phyloP scores from a whole-genome alignment of 495 filamentous ascomycete genomes.

The Acidomyces sp. region DNA sequence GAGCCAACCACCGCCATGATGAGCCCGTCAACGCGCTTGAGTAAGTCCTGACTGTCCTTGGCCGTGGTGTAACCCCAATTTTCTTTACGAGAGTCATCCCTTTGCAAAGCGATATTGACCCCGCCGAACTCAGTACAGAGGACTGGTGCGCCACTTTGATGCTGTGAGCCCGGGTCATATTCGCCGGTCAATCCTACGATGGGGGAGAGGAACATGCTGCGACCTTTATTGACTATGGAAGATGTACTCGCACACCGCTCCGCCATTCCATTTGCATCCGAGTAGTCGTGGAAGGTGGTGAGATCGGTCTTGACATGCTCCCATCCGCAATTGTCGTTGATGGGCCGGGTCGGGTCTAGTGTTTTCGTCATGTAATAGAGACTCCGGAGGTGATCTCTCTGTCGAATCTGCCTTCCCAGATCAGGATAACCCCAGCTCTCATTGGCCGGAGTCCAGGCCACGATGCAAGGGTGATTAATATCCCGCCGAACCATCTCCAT shows the following conservation, averaged over 20 bases:
- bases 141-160: conserved; percentile 39
- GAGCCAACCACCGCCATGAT: conserved; percentile 20
- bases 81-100: conserved; percentile 3
- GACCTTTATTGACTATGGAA: conserved; percentile 36
- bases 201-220: conserved; percentile 37
- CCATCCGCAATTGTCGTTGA: conserved; percentile 56
- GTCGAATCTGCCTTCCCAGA: conserved; percentile 37
- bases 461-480: conserved; percentile 46
- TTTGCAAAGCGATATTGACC: conserved; percentile 40
- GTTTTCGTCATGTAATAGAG: conserved; percentile 47
- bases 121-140: conserved; percentile 48
- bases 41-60: conserved; percentile 18
- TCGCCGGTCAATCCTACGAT: conserved; percentile 21
- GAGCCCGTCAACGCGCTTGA: conserved; percentile 22
- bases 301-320: conserved; percentile 46
- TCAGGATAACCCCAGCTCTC: conserved; percentile 48
- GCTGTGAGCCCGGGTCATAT: conserved; percentile 33
- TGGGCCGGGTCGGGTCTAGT: conserved; percentile 43
- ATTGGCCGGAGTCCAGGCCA: conserved; percentile 51
- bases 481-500: conserved; percentile 41
- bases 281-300: conserved; percentile 50
- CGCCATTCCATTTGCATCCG: conserved; percentile 36
- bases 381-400: conserved; percentile 45
- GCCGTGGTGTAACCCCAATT: conserved; percentile 29
- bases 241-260: conserved; percentile 34